phyloP scores from a whole-genome alignment of 805 yeast species.

The Saturnispora serradocipensis region DNA sequence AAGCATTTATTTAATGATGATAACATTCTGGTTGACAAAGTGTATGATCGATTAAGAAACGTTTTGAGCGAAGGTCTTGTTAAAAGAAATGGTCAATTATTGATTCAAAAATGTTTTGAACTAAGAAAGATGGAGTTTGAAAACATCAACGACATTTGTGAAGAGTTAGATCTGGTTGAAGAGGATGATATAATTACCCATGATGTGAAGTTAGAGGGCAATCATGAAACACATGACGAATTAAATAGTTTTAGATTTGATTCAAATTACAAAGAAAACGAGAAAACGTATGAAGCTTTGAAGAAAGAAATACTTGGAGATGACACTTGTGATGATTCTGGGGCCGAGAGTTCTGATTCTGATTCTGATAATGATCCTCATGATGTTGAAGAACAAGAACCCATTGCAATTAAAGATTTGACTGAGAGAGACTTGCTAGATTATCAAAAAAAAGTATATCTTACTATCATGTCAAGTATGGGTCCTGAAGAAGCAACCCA shows the following conservation, averaged over 20 bases:
- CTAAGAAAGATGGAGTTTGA: conserved; percentile 36
- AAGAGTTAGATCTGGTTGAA: conserved; percentile 51
- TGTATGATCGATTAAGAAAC: conserved; percentile 49
- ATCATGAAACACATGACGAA: conserved; percentile 35
- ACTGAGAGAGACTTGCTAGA: conserved; percentile 56
- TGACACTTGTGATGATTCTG: conserved; percentile 19
- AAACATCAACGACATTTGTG: conserved; percentile 31
- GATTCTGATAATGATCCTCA: conserved; percentile 14
- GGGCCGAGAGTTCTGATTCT: conserved; percentile 18
- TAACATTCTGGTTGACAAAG: conserved; percentile 27
- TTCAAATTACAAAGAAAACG: conserved; percentile 39
- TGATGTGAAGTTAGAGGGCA: conserved; percentile 44
- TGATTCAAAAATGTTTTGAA: conserved; percentile 44
- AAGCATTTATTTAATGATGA: conserved; percentile 35
- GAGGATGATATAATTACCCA: conserved; percentile 55
- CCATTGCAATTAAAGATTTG: conserved; percentile 46
- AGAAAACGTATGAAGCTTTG: conserved; percentile 37
- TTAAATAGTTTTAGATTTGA: conserved; percentile 45
- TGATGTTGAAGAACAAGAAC: conserved; percentile 10
- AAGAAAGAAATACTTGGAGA: conserved; percentile 38
- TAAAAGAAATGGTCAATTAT: conserved; percentile 33
- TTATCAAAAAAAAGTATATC: conserved; percentile 67
- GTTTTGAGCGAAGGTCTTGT: conserved; percentile 49
- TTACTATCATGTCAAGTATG: conserved; percentile 82
- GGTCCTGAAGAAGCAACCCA: conserved; percentile 91